Evolutionary conservation across 2,329 filamentous ascomycete genomes (phyloP), one percentile per base, ranked within the genome.

Genomic region (Didymellaceae sp.): DNA sequence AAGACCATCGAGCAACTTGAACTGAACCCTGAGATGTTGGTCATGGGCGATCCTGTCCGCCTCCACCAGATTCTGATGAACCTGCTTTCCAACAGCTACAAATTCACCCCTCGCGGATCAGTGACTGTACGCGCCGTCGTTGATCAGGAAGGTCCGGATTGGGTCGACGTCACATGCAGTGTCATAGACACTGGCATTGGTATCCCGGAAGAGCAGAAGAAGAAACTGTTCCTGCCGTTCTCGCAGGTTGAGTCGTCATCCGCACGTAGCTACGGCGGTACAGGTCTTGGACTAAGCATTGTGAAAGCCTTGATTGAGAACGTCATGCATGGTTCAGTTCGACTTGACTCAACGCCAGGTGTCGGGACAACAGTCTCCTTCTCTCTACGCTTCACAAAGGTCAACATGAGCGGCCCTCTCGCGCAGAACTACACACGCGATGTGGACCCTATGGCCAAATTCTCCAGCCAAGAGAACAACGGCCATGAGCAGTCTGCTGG

Each of bases 221-320:
- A 87, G 54, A 94, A 94, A 55, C 81, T 97, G 1, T 97, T 97
- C 81, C 84, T 91, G 62, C 92, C 92, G 0, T 97, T 97, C 68
- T 93, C 89, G 46, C 92, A 97, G 74, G 92, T 93, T 1, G 92
- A 97, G 73, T 89, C 88, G 38, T 94, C 90, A 61, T 96, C 91
- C 2, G 91, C 91, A 45, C 82, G 92, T 43, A 94, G 91, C 67
- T 97, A 96, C 62, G 92, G 92, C 31, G 92, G 92, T 33, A 96
- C 91, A 60, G 92, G 92, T 18, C 84, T 97, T 2, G 92, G 92
- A 2, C 80, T 97, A 33, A 95, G 90, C 66, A 97, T 97, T 58
- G 96, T 92, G 82, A 96, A 96, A 74, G 92, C 90, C 0, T 85
- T 97, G 33, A 91, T 97, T 55, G 90, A 96, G 75, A 90, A 89